Evolutionary conservation across 179 eudicot species (phyloP).

Genomic region (Vitellaria paradoxa): DNA sequence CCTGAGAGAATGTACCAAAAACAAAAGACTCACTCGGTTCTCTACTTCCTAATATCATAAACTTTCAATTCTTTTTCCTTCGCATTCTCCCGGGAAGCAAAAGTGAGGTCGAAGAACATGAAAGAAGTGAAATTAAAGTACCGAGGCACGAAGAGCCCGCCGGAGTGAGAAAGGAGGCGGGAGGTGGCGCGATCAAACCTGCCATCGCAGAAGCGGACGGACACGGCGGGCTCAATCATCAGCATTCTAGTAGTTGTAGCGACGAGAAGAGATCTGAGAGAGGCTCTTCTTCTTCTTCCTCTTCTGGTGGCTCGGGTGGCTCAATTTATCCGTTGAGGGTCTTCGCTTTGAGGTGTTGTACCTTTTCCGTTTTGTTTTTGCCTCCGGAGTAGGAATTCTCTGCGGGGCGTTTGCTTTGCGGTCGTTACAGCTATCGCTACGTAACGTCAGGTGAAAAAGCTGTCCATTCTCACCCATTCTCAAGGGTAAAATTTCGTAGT

Average conservation of each 20-base stretch:
- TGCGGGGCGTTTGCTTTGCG: background rate
- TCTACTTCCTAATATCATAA: background rate
- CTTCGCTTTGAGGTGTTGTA: background rate
- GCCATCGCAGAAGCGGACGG: constrained; percentile 42
- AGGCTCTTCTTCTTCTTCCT: too few species aligned
- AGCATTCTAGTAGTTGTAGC: constrained; percentile 22
- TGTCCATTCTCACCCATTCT: too few species aligned
- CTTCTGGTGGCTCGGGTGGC: background rate
- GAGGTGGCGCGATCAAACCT: constrained; percentile 10
- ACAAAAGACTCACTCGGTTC: background rate
- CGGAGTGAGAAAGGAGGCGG: constrained; percentile 13
- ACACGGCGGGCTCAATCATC: constrained; percentile 43
- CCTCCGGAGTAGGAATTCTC: background rate
- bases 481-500: too few species aligned
- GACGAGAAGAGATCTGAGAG: constrained; percentile 13
- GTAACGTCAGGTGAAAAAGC: too few species aligned
- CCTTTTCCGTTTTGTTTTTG: background rate
- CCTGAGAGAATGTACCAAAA: background rate
- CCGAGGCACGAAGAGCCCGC: constrained; percentile 27
- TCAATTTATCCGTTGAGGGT: constrained; percentile 15
- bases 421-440: background rate
- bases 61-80: background rate
- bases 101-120: background rate
- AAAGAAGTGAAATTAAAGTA: constrained; percentile 4
- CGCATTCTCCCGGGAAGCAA: background rate